These are phyloP conservation scores for Chytridium lagenaria DNA, from an alignment of 371 early-diverging fungal genomes.

Conservation along the genomic window DNA sequence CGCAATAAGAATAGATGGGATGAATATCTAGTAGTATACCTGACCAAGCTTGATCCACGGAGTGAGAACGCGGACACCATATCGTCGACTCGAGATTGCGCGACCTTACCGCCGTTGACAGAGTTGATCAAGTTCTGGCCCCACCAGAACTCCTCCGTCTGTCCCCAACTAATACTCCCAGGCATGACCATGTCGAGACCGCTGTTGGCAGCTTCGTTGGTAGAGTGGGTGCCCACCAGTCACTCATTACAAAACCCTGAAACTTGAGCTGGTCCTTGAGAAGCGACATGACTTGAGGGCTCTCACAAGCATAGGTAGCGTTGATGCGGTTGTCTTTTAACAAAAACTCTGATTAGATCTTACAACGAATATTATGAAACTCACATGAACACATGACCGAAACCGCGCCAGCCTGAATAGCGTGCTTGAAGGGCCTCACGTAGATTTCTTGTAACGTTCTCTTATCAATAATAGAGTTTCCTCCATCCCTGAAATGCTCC, in stretches of 20 bases:
- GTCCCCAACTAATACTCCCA: conserved; percentile 32
- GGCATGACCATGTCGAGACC: conserved; percentile 71
- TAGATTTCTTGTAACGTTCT: conserved; percentile 66
- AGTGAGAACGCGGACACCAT: conserved; percentile 64
- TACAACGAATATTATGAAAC: not conserved
- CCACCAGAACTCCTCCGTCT: conserved; percentile 28
- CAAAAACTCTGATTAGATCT: not conserved
- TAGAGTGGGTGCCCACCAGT: conserved; percentile 49
- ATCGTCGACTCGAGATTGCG: conserved; percentile 48
- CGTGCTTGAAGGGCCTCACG: conserved; percentile 57
- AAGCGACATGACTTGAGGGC: conserved; percentile 47
- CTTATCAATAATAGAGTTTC: not conserved
- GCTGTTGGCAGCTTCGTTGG: conserved; percentile 41
- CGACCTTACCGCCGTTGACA: conserved; percentile 32
- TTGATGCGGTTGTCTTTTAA: conserved; percentile 55
- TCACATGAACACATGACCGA: conserved; percentile 62
- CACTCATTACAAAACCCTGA: conserved; percentile 51
- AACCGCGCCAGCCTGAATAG: conserved; percentile 61
- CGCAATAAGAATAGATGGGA: too few species aligned
- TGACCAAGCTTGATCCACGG: conserved; percentile 55
- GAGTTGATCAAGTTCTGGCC: conserved; percentile 33
- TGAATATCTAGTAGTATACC: not conserved
- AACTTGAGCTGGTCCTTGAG: conserved; percentile 61
- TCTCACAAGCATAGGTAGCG: conserved; percentile 60
- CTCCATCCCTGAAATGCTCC: not conserved